phyloP scores from a whole-genome alignment of 768 basidiomycete species.

The Tylopilus sp. region DNA sequence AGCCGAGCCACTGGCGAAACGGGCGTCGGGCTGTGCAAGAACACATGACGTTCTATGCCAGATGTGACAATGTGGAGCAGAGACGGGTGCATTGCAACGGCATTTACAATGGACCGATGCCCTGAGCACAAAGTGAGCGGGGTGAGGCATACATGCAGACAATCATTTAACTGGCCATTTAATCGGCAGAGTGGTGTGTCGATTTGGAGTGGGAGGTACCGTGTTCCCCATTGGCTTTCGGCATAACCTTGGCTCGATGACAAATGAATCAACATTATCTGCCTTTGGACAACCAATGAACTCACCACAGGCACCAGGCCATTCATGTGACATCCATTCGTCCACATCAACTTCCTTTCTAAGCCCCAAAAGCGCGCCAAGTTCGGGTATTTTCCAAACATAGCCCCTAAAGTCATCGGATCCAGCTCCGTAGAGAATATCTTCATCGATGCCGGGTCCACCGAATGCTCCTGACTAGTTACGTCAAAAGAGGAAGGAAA shows the following conservation, averaged over 20 bases:
- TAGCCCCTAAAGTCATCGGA: slow-evolving; percentile 83
- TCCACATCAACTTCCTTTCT: slow-evolving; percentile 44
- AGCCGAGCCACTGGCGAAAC: slow-evolving; percentile 52
- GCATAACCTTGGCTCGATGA: slow-evolving; percentile 42
- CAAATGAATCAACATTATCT: slow-evolving; percentile 2
- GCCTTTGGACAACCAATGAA: slow-evolving; percentile 9
- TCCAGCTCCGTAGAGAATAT: slow-evolving; percentile 67
- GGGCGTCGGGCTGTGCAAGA: slow-evolving; percentile 65
- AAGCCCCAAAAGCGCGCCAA: slow-evolving; percentile 39
- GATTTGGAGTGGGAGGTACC: slow-evolving; percentile 60
- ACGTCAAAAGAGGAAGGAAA: not conserved
- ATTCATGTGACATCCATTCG: slow-evolving; percentile 43
- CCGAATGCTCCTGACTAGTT: slow-evolving; percentile 75
- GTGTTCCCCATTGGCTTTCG: slow-evolving; percentile 34
- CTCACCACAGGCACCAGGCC: slow-evolving; percentile 31
- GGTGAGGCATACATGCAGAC: not conserved
- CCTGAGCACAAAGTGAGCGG: slow-evolving; percentile 36
- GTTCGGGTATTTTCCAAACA: slow-evolving; percentile 69
- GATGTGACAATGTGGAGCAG: slow-evolving; percentile 64
- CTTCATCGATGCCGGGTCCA: slow-evolving; percentile 47
- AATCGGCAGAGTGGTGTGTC: slow-evolving; percentile 59
- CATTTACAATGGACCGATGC: slow-evolving; percentile 77
- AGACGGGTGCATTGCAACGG: slow-evolving; percentile 67
- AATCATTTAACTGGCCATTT: slow-evolving; percentile 41
- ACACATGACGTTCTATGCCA: slow-evolving; percentile 68